Evolutionary conservation across 2,329 filamentous ascomycete species (phyloP).

Genomic region (Xylaria sp.): DNA sequence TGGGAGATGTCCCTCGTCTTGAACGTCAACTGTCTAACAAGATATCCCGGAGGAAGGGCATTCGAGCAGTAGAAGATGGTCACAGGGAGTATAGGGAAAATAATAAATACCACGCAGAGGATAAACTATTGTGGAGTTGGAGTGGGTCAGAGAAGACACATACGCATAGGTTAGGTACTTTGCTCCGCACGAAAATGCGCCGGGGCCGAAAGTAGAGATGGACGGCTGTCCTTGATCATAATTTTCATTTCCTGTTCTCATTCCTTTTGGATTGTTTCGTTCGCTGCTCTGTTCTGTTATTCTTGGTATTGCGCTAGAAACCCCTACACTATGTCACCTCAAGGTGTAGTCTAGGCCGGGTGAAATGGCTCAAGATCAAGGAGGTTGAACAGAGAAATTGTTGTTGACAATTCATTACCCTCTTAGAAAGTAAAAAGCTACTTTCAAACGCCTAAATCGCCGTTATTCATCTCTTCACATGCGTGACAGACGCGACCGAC

Average conservation of each 20-base stretch:
- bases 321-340: background rate
- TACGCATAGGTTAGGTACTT: background rate
- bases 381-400: background rate
- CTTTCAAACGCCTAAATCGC: background rate
- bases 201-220: background rate
- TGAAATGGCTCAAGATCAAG: background rate
- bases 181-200: background rate
- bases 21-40: too few species aligned
- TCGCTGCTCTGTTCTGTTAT: background rate
- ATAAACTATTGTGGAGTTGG: too few species aligned
- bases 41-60: too few species aligned
- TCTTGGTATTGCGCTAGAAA: background rate
- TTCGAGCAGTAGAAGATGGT: too few species aligned
- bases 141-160: too few species aligned
- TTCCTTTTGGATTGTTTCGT: background rate
- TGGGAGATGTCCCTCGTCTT: too few species aligned
- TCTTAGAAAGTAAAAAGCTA: background rate
- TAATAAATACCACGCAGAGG: too few species aligned
- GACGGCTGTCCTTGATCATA: background rate
- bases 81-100: too few species aligned
- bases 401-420: background rate
- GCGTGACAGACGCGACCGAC: background rate
- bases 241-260: background rate
- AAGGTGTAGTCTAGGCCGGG: background rate
- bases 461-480: background rate